Conservation (phyloP, 208 protist species). For the Acanthamoeba culbertsoni region DNA sequence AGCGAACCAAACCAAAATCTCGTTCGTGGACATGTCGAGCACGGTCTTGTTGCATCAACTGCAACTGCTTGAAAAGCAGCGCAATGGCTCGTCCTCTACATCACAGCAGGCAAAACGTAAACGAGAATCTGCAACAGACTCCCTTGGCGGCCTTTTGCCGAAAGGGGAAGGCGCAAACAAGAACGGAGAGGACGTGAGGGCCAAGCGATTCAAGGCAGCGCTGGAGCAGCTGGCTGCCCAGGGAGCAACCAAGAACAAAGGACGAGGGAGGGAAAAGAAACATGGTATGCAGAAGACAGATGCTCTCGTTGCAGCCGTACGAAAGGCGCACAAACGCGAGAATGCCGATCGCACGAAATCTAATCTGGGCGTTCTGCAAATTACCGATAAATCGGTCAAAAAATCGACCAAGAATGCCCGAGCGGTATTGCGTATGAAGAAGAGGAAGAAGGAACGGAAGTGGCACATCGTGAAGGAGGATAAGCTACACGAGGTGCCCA, state of each 20-base stretch:
- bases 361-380: neutral
- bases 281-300: neutral
- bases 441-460: neutral
- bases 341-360: neutral
- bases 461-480: neutral
- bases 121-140: neutral
- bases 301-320: neutral
- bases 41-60: neutral
- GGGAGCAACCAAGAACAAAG: neutral
- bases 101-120: neutral
- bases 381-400: neutral
- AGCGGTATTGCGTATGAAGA: neutral
- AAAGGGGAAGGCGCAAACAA: too few species aligned
- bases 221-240: neutral
- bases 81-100: neutral
- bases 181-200: neutral
- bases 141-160: too few species aligned
- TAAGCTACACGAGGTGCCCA: neutral
- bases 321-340: neutral
- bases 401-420: neutral
- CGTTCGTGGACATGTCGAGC: neutral
- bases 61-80: neutral
- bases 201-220: neutral
- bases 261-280: neutral
- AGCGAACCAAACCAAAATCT: neutral